Evolutionary conservation across 441 rosid genomes (phyloP), one percentile per base, ranked within the genome.

Genomic region (Adansonia gregorii): DNA sequence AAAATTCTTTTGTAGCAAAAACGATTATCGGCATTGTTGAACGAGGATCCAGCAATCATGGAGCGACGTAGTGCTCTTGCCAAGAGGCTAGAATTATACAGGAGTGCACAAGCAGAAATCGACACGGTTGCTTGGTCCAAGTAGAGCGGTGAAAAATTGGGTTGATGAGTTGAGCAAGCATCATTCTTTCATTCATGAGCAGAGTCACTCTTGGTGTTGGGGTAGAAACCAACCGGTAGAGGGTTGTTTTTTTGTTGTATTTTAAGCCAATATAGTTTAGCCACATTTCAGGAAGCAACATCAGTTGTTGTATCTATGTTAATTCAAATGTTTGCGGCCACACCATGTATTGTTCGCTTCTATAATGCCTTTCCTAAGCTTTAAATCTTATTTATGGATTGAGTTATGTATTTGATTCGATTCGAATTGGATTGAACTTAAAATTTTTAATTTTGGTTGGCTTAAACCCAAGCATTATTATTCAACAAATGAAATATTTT

Each of bases 21-120:
- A 83, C 89, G 83, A 56, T 78, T 94, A 27, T 95, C 99, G 0
- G 84, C 97, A 0, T 72, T 95, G 8, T 80, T 95, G 88, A 95
- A 95, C 6, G 99, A 95, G 83, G 98, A 95, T 80, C 98, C 99
- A 1, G 97, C 97, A 3, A 81, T 95, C 71, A 94, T 95, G 99
- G 99, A 95, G 85, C 92, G 97, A 63, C 85, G 99, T 0, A 74
- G 88, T 22, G 90, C 86, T 70, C 95, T 95, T 41, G 89, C 97
- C 0, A 91, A 95, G 89, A 83, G 97, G 77, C 84, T 95, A 69
- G 97, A 95, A 84, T 83, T 95, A 75, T 94, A 94, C 88, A 86
- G 93, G 78, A 90, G 89, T 31, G 98, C 99, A 15, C 99, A 95
- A 78, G 85, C 94, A 3, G 99, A 95, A 55, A 91, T 95, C 0